Percentiles rank a stretch among this genome's conserved stretches.
phyloP scores from a whole-genome alignment of 2,329 filamentous ascomycete species.

The Laburnicola sp. region DNA sequence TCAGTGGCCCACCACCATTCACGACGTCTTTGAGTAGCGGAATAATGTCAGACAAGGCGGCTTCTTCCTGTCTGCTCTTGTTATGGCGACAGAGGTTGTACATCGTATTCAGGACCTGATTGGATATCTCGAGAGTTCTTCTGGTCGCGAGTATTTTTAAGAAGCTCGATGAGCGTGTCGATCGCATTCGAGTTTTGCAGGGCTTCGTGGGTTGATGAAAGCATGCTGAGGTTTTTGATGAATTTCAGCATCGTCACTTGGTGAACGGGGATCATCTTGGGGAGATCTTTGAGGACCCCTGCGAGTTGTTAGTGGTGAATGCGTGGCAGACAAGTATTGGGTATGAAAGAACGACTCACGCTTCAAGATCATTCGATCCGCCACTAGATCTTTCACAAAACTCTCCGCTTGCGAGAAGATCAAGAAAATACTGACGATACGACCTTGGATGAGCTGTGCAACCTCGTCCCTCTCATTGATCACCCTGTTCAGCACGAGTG shows the following conservation, averaged over 20 bases:
- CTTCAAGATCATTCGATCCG: conserved; percentile 93
- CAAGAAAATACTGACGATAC: conserved; percentile 97
- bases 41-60: conserved; percentile 91
- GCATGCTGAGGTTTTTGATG: conserved; percentile 98
- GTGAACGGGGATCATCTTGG: conserved; percentile 84
- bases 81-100: conserved; percentile 98
- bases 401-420: conserved; percentile 98
- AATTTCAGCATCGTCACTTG: conserved; percentile 99
- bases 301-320: conserved; percentile 18
- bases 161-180: conserved; percentile 87
- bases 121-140: conserved; percentile 76
- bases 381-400: conserved; percentile 96
- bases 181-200: conserved; percentile 97
- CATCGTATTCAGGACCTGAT: conserved; percentile 96
- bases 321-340: not conserved
- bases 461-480: conserved; percentile 79
- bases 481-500: conserved; percentile 86
- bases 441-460: conserved; percentile 87
- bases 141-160: conserved; percentile 71
- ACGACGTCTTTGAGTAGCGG: conserved; percentile 90
- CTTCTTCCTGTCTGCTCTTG: conserved; percentile 93
- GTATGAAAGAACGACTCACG: conserved; percentile 60
- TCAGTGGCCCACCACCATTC: conserved; percentile 86
- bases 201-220: conserved; percentile 91
- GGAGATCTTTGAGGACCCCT: conserved; percentile 88